These are phyloP conservation scores for Lachancea sp. DNA, from an alignment of 805 yeast genomes.

Conservation along the genomic window DNA sequence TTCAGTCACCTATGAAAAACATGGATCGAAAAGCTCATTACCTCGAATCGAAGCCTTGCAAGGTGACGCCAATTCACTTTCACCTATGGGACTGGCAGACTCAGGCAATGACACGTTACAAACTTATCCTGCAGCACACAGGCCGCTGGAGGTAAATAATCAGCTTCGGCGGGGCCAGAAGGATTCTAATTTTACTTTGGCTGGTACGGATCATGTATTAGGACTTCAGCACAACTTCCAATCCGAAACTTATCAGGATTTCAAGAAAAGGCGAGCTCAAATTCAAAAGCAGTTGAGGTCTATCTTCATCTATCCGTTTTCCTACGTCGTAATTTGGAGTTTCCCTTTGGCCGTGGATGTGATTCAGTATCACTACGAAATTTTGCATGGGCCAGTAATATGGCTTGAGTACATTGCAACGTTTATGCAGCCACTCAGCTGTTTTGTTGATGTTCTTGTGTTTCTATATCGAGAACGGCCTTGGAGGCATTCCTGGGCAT, in stretches of 20 bases:
- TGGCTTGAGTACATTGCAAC: conserved; percentile 68
- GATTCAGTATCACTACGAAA: conserved; percentile 46
- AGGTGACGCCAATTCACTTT: neutral
- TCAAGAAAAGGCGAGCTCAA: conserved; percentile 55
- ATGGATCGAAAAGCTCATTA: neutral
- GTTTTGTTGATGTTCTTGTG: conserved; percentile 69
- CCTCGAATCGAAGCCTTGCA: too few relatives aligned
- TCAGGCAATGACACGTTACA: neutral
- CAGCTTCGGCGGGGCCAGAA: conserved; percentile 1
- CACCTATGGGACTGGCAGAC: neutral
- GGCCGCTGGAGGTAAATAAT: neutral
- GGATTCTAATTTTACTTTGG: conserved; percentile 4
- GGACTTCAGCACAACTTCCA: conserved; percentile 40
- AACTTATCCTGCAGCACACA: neutral
- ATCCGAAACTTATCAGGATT: conserved; percentile 51
- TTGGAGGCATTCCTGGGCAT: conserved; percentile 48
- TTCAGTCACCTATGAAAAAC: neutral
- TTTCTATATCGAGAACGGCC: conserved; percentile 75
- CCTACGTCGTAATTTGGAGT: conserved; percentile 75
- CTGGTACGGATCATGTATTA: conserved; percentile 8
- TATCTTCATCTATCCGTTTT: conserved; percentile 77
- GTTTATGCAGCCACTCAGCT: conserved; percentile 73
- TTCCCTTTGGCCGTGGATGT: conserved; percentile 68
- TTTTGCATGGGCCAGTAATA: conserved; percentile 43
- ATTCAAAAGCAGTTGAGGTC: conserved; percentile 74